These are phyloP conservation scores for Beauveria scarabaeidicola DNA, from an alignment of 2,329 filamentous ascomycete species.

Conservation along the genomic window DNA sequence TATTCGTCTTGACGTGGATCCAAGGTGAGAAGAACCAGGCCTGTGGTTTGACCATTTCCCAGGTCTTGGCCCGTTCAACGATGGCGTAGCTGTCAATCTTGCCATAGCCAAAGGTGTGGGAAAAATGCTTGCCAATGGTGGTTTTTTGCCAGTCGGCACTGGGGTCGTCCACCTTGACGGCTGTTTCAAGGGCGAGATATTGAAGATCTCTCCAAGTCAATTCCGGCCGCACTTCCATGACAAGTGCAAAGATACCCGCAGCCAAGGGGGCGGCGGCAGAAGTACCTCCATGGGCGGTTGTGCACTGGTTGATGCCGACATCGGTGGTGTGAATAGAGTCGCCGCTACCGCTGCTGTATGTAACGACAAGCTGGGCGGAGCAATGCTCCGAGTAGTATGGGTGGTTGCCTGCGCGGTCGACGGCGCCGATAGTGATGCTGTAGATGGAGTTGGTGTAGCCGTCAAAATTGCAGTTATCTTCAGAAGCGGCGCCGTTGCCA, in stretches of 20 bases:
- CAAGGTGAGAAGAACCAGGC: slow-evolving; percentile 92
- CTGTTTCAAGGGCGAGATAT: slow-evolving; percentile 78
- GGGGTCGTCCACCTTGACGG: slow-evolving; percentile 66
- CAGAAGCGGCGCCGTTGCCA: slow-evolving; percentile 78
- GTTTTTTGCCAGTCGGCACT: slow-evolving; percentile 73
- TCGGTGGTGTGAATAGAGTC: slow-evolving; percentile 96
- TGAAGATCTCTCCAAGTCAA: slow-evolving; percentile 92
- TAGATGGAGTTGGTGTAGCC: slow-evolving; percentile 99
- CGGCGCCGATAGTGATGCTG: slow-evolving; percentile 90
- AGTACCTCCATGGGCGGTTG: slow-evolving; percentile 78
- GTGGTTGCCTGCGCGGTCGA: slow-evolving; percentile 79
- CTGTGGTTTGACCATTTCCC: slow-evolving; percentile 86
- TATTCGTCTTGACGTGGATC: slow-evolving; percentile 77
- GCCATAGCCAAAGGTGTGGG: slow-evolving; percentile 91
- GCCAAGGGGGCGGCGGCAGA: slow-evolving; percentile 91
- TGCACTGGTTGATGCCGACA: slow-evolving; percentile 75
- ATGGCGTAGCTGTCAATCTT: slow-evolving; percentile 85
- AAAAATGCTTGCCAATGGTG: slow-evolving; percentile 74
- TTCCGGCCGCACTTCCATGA: slow-evolving; percentile 75
- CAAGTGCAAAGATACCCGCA: slow-evolving; percentile 84
- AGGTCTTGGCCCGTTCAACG: slow-evolving; percentile 77
- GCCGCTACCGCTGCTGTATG: slow-evolving; percentile 84
- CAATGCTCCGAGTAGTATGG: slow-evolving; percentile 96
- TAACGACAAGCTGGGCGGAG: slow-evolving; percentile 90
- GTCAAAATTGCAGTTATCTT: slow-evolving; percentile 98